Percentiles rank a stretch among this genome's conserved stretches.
These are phyloP conservation scores for Eutrema japonicum DNA, from an alignment of 345 rosid genomes.

Conservation along the genomic window DNA sequence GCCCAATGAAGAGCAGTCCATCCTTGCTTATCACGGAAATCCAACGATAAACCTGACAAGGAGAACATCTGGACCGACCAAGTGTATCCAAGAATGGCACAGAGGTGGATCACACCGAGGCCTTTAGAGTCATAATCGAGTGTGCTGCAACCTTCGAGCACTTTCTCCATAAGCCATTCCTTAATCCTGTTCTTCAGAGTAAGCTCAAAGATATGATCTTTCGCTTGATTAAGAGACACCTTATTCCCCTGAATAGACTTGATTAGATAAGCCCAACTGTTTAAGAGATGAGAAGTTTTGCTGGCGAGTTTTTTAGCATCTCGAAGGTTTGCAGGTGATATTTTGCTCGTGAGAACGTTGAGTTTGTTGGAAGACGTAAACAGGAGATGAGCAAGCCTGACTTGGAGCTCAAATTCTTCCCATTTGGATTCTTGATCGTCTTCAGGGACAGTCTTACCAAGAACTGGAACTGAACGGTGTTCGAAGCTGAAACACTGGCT, in stretches of 20 bases:
- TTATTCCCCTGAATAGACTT: conserved; percentile 61
- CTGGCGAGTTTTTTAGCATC: conserved; percentile 67
- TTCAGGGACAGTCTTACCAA: conserved; percentile 43
- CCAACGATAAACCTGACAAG: conserved; percentile 77
- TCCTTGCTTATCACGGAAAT: conserved; percentile 86
- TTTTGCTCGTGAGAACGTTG: conserved; percentile 57
- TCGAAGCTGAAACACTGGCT: conserved; percentile 82
- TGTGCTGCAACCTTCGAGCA: conserved; percentile 61
- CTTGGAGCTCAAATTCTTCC: conserved; percentile 77
- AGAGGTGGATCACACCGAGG: conserved; percentile 88
- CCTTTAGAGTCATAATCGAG: conserved; percentile 73
- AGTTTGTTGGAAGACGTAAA: conserved; percentile 71
- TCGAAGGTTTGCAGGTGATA: conserved; percentile 51
- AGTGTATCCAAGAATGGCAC: conserved; percentile 83
- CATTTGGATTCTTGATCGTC: conserved; percentile 55
- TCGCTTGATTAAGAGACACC: conserved; percentile 62
- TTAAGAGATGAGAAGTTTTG: conserved; percentile 56
- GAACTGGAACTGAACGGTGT: conserved; percentile 54
- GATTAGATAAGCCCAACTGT: conserved; percentile 71
- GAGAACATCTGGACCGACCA: conserved; percentile 81
- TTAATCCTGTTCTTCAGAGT: conserved; percentile 70
- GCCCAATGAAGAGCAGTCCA: conserved; percentile 99
- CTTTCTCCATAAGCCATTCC: conserved; percentile 93
- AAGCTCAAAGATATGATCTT: conserved; percentile 66
- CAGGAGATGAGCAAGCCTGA: conserved; percentile 78